Percentiles rank a stretch among this genome's conserved stretches.
Conservation (phyloP, 371 early-diverging fungal genomes). For the Mucor plumbeus region DNA sequence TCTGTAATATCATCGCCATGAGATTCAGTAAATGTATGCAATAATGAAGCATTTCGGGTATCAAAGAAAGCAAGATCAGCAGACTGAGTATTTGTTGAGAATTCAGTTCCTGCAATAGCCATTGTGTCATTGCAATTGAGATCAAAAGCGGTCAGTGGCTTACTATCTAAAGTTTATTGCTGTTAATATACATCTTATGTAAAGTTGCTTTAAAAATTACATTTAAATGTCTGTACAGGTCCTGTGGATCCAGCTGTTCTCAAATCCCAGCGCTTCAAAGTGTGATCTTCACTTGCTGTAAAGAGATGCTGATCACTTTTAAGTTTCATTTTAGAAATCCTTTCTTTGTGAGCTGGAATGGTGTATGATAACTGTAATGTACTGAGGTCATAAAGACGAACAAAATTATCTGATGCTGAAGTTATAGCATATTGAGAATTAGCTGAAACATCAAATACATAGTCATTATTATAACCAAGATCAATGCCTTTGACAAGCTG, state of each 20-base stretch:
- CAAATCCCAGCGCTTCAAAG: slow-evolving; percentile 75
- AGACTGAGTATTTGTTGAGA: slow-evolving; percentile 51
- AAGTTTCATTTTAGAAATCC: slow-evolving; percentile 66
- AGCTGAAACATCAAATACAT: slow-evolving; percentile 70
- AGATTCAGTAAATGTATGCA: slow-evolving; percentile 76
- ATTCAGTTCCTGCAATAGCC: slow-evolving; percentile 78
- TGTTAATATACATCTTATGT: not conserved
- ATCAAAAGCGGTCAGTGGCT: slow-evolving; percentile 72
- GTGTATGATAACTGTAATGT: slow-evolving; percentile 54
- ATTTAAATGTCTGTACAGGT: slow-evolving; percentile 63
- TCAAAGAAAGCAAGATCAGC: slow-evolving; percentile 82
- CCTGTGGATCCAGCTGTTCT: slow-evolving; percentile 40
- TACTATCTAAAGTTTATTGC: slow-evolving; percentile 36
- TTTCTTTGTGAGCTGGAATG: slow-evolving; percentile 56
- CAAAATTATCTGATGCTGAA: slow-evolving; percentile 69
- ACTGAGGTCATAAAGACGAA: slow-evolving; percentile 69
- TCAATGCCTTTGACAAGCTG: slow-evolving; percentile 42
- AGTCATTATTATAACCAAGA: slow-evolving; percentile 59
- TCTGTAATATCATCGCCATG: slow-evolving; percentile 93
- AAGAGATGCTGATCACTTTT: slow-evolving; percentile 66
- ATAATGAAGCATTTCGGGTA: slow-evolving; percentile 45
- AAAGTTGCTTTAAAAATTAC: slow-evolving; percentile 44
- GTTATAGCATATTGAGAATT: slow-evolving; percentile 64
- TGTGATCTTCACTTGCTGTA: slow-evolving; percentile 68
- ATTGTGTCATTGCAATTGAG: slow-evolving; percentile 66